phyloP scores from a whole-genome alignment of 345 rosid species.

The Lumnitzera racemosa region DNA sequence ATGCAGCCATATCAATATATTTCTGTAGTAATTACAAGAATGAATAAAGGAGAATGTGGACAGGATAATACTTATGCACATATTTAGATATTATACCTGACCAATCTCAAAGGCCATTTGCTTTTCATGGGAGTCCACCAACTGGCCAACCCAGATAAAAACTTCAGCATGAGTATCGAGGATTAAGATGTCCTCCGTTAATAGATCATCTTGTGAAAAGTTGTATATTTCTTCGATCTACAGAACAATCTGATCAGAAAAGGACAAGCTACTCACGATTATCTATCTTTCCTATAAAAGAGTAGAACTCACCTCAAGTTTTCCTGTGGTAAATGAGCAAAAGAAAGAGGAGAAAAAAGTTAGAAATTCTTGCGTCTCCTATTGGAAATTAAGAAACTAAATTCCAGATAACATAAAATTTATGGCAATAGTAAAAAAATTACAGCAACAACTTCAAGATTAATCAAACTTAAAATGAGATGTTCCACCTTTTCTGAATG shows the following conservation, averaged over 20 bases:
- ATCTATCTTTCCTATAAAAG: slow-evolving; percentile 13
- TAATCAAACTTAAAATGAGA: neutral
- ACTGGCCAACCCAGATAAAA: slow-evolving; percentile 96
- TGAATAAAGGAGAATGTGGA: neutral
- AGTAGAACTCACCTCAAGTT: slow-evolving; percentile 73
- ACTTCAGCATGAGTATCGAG: slow-evolving; percentile 95
- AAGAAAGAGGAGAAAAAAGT: slow-evolving; percentile 24
- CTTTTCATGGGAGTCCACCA: slow-evolving; percentile 75
- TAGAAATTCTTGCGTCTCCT: slow-evolving; percentile 23
- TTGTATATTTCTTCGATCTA: slow-evolving; percentile 95
- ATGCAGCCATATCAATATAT: slow-evolving; percentile 68
- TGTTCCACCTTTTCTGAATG: slow-evolving; percentile 54
- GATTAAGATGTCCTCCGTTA: slow-evolving; percentile 87
- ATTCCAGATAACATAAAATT: slow-evolving; percentile 7
- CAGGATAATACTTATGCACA: neutral
- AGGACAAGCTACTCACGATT: slow-evolving; percentile 11
- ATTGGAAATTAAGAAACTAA: neutral
- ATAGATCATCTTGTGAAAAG: slow-evolving; percentile 88
- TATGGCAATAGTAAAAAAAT: slow-evolving; percentile 3
- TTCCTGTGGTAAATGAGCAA: slow-evolving; percentile 48
- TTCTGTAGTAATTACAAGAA: slow-evolving; percentile 37
- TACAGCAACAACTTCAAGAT: neutral
- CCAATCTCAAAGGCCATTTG: slow-evolving; percentile 85
- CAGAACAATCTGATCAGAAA: slow-evolving; percentile 5
- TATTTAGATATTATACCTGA: slow-evolving; percentile 40